Evolutionary conservation across 768 basidiomycete species (phyloP).

Genomic region (Lactarius indigo): DNA sequence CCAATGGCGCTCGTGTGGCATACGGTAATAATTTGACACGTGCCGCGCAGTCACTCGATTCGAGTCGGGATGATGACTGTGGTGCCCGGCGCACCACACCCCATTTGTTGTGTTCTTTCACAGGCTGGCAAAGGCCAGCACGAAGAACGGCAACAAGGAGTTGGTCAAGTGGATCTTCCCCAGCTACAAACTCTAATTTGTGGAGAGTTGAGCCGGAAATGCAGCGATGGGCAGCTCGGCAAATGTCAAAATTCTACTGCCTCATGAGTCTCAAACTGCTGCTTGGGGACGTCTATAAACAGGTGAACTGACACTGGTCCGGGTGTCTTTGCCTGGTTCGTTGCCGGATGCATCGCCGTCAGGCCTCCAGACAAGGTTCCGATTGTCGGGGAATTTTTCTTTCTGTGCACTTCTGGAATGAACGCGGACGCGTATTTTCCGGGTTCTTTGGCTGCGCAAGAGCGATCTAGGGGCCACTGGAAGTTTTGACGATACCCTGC

Average conservation of each 20-base stretch:
- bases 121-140: background rate
- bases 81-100: background rate
- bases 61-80: background rate
- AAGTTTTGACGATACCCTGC: no score
- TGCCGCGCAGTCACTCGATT: background rate
- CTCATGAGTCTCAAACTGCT: background rate
- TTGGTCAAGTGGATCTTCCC: background rate
- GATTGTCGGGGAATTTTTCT: background rate
- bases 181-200: background rate
- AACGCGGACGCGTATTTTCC: background rate
- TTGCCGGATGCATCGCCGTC: background rate
- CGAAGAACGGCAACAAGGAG: background rate
- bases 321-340: background rate
- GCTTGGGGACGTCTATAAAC: background rate
- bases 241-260: background rate
- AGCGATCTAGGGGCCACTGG: background rate
- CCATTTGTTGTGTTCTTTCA: background rate
- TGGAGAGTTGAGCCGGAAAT: background rate
- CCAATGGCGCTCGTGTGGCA: background rate
- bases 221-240: background rate
- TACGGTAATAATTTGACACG: background rate
- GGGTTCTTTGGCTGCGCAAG: background rate
- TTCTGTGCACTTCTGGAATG: background rate
- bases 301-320: background rate
- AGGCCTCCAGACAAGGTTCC: background rate